phyloP scores from a whole-genome alignment of 768 basidiomycete species.

The Lactifluus pinguis region DNA sequence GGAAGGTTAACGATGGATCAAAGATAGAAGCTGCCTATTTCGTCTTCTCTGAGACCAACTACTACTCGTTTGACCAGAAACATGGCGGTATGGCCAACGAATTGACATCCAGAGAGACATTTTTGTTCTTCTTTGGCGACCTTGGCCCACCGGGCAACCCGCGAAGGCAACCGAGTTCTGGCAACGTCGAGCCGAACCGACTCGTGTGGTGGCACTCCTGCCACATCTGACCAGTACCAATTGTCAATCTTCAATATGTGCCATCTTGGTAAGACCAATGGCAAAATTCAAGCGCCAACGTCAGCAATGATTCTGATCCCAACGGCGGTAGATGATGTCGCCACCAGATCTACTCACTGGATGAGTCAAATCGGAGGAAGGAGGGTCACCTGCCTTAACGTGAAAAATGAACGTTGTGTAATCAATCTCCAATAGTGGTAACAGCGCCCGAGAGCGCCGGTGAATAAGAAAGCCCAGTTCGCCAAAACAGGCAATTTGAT shows the following conservation, averaged over 20 bases:
- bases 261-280: not conserved
- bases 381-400: not conserved
- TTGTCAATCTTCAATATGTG: not conserved
- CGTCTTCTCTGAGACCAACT: not conserved
- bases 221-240: not conserved
- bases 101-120: not conserved
- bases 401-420: not conserved
- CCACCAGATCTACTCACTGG: not conserved
- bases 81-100: not conserved
- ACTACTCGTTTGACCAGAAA: not conserved
- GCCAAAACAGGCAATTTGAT: not conserved
- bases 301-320: not conserved
- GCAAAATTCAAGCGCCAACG: conserved; percentile 1
- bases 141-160: not conserved
- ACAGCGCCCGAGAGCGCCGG: not conserved
- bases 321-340: not conserved
- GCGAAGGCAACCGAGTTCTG: not conserved
- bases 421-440: not conserved
- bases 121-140: not conserved
- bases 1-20: not conserved
- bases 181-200: not conserved
- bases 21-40: not conserved
- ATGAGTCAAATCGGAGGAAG: conserved; percentile 5
- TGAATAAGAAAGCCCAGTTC: not conserved
- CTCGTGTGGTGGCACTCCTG: not conserved